Conservation (phyloP, 768 basidiomycete species). For the Pulveroboletus sp. region DNA sequence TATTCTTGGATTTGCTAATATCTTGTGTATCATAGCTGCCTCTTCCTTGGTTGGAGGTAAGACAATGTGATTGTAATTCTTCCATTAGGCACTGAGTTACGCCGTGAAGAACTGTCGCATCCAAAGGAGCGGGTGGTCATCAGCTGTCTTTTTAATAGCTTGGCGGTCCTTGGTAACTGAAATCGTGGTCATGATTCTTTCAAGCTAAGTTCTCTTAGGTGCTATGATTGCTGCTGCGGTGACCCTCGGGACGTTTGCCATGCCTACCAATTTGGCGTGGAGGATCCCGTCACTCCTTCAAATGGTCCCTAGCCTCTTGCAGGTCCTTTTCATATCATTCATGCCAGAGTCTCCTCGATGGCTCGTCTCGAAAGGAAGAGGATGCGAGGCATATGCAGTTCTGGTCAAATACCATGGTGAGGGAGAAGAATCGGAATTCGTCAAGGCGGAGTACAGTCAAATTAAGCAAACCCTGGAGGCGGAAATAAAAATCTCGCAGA, state of each 20-base stretch:
- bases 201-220: slow-evolving; percentile 7
- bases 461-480: slow-evolving; percentile 52
- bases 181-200: neutral
- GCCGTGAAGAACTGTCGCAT: slow-evolving; percentile 20
- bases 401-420: slow-evolving; percentile 62
- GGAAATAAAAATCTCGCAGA: slow-evolving; percentile 3
- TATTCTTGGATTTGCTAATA: slow-evolving; percentile 13
- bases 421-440: slow-evolving; percentile 49
- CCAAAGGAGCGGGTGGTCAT: slow-evolving; percentile 21
- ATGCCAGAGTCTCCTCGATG: slow-evolving; percentile 67
- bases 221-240: slow-evolving; percentile 41
- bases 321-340: slow-evolving; percentile 54
- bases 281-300: slow-evolving; percentile 65
- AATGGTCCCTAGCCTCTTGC: slow-evolving; percentile 49
- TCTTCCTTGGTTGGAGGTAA: slow-evolving; percentile 23
- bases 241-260: slow-evolving; percentile 63
- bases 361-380: slow-evolving; percentile 57
- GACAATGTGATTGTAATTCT: neutral
- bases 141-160: slow-evolving; percentile 7
- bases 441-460: slow-evolving; percentile 55
- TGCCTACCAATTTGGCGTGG: slow-evolving; percentile 62
- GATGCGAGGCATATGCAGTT: slow-evolving; percentile 44
- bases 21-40: slow-evolving; percentile 16
- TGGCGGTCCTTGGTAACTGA: slow-evolving; percentile 12
- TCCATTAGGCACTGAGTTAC: neutral